Evolutionary conservation across 2,329 filamentous ascomycete species (phyloP), one percentile per base, ranked within the genome.

Genomic region (Hypoxylon sp.): DNA sequence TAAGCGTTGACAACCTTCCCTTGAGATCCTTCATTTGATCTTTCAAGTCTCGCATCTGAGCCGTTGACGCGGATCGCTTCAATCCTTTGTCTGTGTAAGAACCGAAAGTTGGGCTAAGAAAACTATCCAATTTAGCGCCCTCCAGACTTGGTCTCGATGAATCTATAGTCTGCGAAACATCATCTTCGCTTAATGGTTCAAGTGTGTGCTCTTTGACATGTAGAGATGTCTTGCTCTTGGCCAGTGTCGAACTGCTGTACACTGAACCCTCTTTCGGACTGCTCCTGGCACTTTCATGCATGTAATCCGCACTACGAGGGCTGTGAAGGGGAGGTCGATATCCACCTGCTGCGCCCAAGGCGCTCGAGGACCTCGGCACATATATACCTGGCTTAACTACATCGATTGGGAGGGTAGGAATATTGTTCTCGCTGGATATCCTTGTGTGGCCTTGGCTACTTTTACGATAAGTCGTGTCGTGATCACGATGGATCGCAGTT

Each of bases 11-110:
- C 37, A 97, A 94, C 75, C 94, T 93, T 66, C 92, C 93, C 76
- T 94, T 94, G 51, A 97, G 84, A 58, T 92, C 93, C 62, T 92
- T 90, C 87, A 97, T 93, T 78, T 97, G 94, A 71, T 94, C 91
- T 67, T 93, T 93, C 47, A 97, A 83, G 56, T 88, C 87, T 8
- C 91, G 89, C 76, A 93, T 89, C 75, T 92, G 90, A 13, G 90
- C 86, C n/a, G 89, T 89, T 0, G 93, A 95, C 13, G 89, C 85
- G 2, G 92, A 90, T 17, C 92, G 86, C 26, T 87, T 87, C 8
- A 91, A 80, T 0, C 84, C 85, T 47, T 83, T 81, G 9, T 84
- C 83, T n/a, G 76, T 74, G 37, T 75, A 81, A 0, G 79, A 74
- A 55, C 84, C 81, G 53, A 81, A 82, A 0, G 81, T 82, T 0